phyloP scores from a whole-genome alignment of 179 eudicot species.

The Beta macrorhiza region DNA sequence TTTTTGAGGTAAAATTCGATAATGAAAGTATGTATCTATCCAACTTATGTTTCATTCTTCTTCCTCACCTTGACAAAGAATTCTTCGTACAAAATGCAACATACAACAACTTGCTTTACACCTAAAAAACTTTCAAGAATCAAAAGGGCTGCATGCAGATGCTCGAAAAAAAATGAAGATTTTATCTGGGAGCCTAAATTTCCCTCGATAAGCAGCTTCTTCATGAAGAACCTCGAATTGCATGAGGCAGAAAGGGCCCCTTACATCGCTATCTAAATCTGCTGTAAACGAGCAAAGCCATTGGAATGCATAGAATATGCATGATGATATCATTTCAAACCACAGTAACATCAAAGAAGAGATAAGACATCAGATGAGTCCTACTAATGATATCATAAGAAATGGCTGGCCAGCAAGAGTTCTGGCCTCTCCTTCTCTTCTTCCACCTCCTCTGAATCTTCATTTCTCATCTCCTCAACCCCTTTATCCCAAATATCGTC shows the following conservation, averaged over 20 bases:
- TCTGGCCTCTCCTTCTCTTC: constrained; percentile 63
- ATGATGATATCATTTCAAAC: not conserved
- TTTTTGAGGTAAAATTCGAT: not conserved
- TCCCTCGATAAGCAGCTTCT: constrained; percentile 15
- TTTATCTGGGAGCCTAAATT: not conserved
- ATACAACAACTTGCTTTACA: constrained; percentile 1
- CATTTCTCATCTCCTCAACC: constrained; percentile 56
- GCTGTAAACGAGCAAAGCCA: not conserved
- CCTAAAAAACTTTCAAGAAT: not conserved
- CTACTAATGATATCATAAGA: constrained; percentile 37
- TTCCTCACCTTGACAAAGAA: not conserved
- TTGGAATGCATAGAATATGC: not conserved
- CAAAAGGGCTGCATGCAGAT: not conserved
- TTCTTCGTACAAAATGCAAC: not conserved
- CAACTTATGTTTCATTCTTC: not conserved
- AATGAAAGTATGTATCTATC: not conserved
- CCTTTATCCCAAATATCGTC: constrained; percentile 72
- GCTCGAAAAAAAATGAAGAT: not conserved
- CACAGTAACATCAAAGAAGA: not conserved
- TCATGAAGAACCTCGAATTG: not conserved
- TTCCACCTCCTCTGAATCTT: constrained; percentile 47
- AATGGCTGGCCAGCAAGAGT: constrained; percentile 76
- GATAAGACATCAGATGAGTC: not conserved
- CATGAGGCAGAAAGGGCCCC: not conserved
- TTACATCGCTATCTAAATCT: not conserved